Conservation (phyloP, 1,284 basidiomycete species). For the Tilletiopsis washingtonensis region DNA sequence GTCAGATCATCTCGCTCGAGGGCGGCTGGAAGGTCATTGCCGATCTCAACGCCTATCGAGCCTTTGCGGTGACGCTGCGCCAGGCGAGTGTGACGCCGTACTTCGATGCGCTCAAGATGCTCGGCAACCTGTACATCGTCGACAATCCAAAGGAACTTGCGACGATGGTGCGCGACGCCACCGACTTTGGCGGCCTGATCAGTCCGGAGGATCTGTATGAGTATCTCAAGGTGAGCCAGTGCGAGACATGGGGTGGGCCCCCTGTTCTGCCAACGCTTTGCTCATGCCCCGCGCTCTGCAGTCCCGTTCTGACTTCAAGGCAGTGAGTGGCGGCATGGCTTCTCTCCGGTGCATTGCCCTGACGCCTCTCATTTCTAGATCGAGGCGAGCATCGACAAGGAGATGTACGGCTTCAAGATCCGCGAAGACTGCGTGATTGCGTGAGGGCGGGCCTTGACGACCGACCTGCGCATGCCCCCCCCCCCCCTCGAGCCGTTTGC, state of each 20-base stretch:
- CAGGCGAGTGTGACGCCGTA: conserved; percentile 69
- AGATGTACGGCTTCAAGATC: conserved; percentile 46
- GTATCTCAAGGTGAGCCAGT: conserved; percentile 13
- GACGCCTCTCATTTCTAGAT: too few species aligned
- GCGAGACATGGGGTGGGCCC: too few species aligned
- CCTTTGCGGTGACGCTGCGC: conserved; percentile 59
- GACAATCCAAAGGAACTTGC: conserved; percentile 69
- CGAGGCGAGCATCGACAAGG: conserved; percentile 41
- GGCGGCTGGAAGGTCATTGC: conserved; percentile 95
- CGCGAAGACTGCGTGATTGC: conserved; percentile 30
- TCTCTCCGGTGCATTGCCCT: too few species aligned
- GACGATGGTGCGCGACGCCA: conserved; percentile 86
- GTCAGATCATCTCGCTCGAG: conserved; percentile 84
- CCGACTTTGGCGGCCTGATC: conserved; percentile 83
- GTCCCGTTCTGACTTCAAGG: conserved; percentile 34
- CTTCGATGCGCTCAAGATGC: conserved; percentile 89
- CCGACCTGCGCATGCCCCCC: too few species aligned
- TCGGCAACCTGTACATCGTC: conserved; percentile 84
- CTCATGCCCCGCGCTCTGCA: neutral
- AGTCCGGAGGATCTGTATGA: conserved; percentile 65
- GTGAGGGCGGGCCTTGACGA: too few species aligned
- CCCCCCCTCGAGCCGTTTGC: too few species aligned
- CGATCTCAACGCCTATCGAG: conserved; percentile 85
- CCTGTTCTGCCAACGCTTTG: neutral
- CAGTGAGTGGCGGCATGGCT: too few species aligned